Base-by-base conservation (phyloP, 257 asterid species). In the Ballota nigra region DNA sequence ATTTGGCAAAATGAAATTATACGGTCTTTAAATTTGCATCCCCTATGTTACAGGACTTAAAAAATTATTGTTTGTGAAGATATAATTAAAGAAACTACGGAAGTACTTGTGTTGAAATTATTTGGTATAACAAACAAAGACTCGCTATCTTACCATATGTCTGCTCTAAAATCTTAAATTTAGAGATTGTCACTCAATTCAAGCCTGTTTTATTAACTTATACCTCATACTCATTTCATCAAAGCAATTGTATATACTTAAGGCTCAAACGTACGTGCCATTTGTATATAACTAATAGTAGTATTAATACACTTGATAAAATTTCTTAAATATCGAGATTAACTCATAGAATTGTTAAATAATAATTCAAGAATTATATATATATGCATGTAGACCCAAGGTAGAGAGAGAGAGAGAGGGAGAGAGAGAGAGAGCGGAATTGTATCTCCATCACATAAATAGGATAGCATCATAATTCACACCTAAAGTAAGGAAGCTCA, bases 381-480 rank as follows among this genome's bases (percentile, higher is more conserved):
- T 26, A 31, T 31, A 5, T 31, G 73, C 36, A 19, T 10, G 9
- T 57, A 64, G 64, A 69, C 62, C 77, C 72, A 66, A 66, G 1
- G 6, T 56, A 69, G 62, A 43, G 10, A 8, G 12, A 34, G 40
- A 69, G 62, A 43, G 10, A 8, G 13, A 34, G 38, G 2, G 29
- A 26, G 29, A 26, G 7, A 33, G 38, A 6, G 7, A 69, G 63
- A 45, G 11, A 9, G n/a, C 26, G 33, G 2, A 51, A 33, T 22
- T 61, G 73, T 0, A 71, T 45, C 47, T 59, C 51, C 58, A 78
- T 78, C 77, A 36, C 81, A 68, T 29, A 66, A 77, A 43, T 63
- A 23, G 66, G 20, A 47, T 49, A 31, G 38, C 63, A 31, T 53
- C 63, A 76, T 63, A 75, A 74, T 45, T 66, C 70, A 71, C 9